A percentile compares a stretch with the other conserved stretches of the same genome.
Conservation (phyloP, 2,329 filamentous ascomycete genomes). For the Pseudogymnoascus sp. region DNA sequence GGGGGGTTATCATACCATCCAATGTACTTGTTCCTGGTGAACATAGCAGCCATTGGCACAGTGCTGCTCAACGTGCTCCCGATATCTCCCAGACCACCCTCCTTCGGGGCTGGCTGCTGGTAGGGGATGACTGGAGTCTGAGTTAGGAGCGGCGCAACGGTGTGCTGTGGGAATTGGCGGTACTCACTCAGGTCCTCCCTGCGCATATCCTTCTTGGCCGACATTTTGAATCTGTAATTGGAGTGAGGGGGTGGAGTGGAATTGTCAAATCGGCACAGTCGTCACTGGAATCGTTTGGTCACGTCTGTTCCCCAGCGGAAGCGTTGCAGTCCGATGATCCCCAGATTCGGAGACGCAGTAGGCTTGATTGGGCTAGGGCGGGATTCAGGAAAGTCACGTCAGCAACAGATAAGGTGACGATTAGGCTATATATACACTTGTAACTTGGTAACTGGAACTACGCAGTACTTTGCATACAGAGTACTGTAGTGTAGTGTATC, state of each 20-base stretch:
- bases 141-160: conserved; percentile 11
- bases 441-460: not conserved
- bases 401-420: not conserved
- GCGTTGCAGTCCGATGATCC: conserved; percentile 26
- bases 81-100: conserved; percentile 57
- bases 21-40: conserved; percentile 78
- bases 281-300: not conserved
- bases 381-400: not conserved
- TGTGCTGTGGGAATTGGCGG: conserved; percentile 14
- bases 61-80: conserved; percentile 66
- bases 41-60: conserved; percentile 92
- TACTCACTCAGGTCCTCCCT: conserved; percentile 62
- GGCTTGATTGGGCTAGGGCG: not conserved
- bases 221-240: conserved; percentile 39
- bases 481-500: not conserved
- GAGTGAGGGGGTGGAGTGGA: not conserved
- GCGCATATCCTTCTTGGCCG: conserved; percentile 69
- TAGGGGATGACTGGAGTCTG: conserved; percentile 70
- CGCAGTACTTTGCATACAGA: not conserved
- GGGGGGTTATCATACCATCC: conserved; percentile 46
- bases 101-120: conserved; percentile 63
- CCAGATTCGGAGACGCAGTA: conserved; percentile 15
- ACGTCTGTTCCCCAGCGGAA: not conserved
- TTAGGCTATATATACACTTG: not conserved
- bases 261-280: not conserved